Evolutionary conservation across 139 green algal genomes (phyloP).

Genomic region (Tetradesmus obliquus): DNA sequence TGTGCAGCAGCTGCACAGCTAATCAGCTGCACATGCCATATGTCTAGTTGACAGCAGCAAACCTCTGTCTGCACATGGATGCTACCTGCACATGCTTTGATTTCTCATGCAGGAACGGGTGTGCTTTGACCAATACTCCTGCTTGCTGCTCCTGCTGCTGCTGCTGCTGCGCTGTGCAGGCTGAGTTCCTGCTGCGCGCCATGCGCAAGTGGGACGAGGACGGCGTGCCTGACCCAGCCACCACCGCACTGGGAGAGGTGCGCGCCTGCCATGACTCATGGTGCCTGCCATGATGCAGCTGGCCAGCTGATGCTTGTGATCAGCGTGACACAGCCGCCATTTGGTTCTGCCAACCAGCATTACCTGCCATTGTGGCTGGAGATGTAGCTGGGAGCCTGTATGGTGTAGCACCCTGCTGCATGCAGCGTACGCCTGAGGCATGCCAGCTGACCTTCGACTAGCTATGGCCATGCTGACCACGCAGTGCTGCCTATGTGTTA

Average conservation of each 20-base stretch:
- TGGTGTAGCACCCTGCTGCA: too few species aligned
- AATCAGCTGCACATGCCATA: not conserved
- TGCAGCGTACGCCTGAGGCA: too few species aligned
- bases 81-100: not conserved
- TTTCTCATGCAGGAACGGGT: not conserved
- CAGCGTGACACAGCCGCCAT: not conserved
- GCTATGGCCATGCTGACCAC: too few species aligned
- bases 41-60: too few species aligned
- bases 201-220: slow-evolving; percentile 46
- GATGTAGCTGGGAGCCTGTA: too few species aligned
- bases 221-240: slow-evolving; percentile 1
- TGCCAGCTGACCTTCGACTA: too few species aligned
- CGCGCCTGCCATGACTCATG: not conserved
- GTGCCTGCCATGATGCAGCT: not conserved
- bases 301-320: not conserved
- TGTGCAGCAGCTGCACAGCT: too few species aligned
- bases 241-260: slow-evolving; percentile 20
- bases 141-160: slow-evolving; percentile 7
- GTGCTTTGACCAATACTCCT: not conserved
- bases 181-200: slow-evolving; percentile 23
- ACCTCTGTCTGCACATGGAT: not conserved
- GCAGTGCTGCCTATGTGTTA: too few species aligned
- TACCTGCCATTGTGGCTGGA: too few species aligned
- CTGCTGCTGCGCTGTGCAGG: not conserved
- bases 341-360: too few species aligned